Conservation (phyloP, 768 basidiomycete genomes). For the Podaxis rugospora region DNA sequence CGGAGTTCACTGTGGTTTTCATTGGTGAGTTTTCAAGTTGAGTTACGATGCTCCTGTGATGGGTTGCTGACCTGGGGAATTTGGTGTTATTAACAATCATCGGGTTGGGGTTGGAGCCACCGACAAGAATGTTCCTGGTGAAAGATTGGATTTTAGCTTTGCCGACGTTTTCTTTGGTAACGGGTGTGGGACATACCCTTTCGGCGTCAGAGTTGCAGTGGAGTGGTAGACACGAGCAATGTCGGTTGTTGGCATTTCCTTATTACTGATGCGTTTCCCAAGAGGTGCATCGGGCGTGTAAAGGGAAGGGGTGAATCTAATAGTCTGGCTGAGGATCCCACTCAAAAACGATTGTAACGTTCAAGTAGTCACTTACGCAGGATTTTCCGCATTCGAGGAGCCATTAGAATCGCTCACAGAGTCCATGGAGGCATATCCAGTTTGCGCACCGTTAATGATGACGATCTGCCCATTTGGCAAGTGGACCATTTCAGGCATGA, state of each 20-base stretch:
- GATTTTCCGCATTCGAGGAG: constrained; percentile 27
- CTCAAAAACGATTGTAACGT: too few species aligned
- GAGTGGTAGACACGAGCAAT: constrained; percentile 64
- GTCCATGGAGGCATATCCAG: constrained; percentile 36
- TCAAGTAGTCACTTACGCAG: constrained; percentile 17
- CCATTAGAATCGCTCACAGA: constrained; percentile 25
- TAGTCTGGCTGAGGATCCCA: not conserved
- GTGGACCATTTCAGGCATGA: constrained; percentile 34
- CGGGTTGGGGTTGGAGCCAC: constrained; percentile 44
- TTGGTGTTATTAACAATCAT: constrained; percentile 21
- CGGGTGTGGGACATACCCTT: constrained; percentile 32
- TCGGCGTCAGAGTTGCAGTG: constrained; percentile 49
- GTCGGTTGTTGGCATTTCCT: constrained; percentile 34
- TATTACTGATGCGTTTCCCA: constrained; percentile 43
- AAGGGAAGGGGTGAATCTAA: constrained; percentile 35
- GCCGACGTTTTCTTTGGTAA: not conserved
- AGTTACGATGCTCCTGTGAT: not conserved
- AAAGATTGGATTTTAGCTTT: not conserved
- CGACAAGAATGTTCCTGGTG: constrained; percentile 26
- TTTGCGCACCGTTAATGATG: constrained; percentile 38
- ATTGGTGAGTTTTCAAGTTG: not conserved
- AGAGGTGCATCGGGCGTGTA: constrained; percentile 40
- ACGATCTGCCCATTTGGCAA: constrained; percentile 41
- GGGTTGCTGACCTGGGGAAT: constrained; percentile 18
- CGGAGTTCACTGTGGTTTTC: constrained; percentile 31